phyloP scores from a whole-genome alignment of 305 asterid species.

The Fraxinus nigra region DNA sequence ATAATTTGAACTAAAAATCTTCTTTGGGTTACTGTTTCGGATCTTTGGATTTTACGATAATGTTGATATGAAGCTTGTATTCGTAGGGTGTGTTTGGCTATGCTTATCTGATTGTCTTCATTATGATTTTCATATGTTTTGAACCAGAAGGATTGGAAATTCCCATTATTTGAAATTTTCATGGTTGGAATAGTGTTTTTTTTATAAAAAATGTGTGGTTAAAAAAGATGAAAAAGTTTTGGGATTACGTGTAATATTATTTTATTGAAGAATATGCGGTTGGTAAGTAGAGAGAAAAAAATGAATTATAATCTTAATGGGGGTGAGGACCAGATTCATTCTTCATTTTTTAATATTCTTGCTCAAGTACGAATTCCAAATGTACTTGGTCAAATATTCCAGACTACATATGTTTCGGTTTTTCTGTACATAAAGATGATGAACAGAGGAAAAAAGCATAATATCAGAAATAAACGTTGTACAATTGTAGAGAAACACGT shows the following conservation, averaged over 20 bases:
- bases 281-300: too few relatives aligned
- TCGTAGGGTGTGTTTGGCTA: neutral
- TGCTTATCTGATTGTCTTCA: neutral
- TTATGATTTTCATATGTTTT: neutral
- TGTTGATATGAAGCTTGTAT: neutral
- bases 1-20: neutral
- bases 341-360: conserved; percentile 21
- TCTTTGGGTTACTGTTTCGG: neutral
- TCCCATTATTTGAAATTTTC: too few relatives aligned
- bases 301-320: too few relatives aligned
- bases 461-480: conserved; percentile 9
- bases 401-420: conserved; percentile 23
- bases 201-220: too few relatives aligned
- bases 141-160: neutral
- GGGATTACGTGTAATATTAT: too few relatives aligned
- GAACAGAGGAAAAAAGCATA: conserved; percentile 9
- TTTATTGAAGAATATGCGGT: too few relatives aligned
- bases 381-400: conserved; percentile 25
- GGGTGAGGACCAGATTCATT: conserved; percentile 39
- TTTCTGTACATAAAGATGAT: conserved; percentile 30
- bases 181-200: too few relatives aligned
- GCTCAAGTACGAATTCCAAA: conserved; percentile 30
- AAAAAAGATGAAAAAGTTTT: too few relatives aligned
- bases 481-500: neutral
- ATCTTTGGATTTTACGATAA: neutral